Evolutionary conservation across 768 basidiomycete genomes (phyloP).

Genomic region (Naematelia aurantialba): DNA sequence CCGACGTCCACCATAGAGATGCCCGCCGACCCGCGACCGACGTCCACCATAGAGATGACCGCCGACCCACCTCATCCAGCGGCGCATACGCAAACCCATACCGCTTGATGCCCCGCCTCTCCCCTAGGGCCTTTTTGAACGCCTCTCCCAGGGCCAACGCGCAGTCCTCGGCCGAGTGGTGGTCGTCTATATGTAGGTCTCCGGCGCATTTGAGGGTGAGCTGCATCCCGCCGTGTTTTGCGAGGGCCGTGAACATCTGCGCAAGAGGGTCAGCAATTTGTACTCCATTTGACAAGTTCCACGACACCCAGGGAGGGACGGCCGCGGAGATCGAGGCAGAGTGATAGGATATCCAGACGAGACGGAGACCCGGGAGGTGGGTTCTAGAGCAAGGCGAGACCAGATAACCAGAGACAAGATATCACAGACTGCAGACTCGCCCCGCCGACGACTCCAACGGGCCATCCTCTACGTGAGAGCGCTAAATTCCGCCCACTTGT

Average conservation of each 20-base stretch:
- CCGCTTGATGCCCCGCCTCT: slow-evolving; percentile 85
- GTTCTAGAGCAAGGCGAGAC: too few species aligned
- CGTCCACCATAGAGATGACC: slow-evolving; percentile 1
- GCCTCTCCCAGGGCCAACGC: slow-evolving; percentile 57
- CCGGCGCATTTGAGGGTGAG: slow-evolving; percentile 86
- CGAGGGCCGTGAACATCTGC: slow-evolving; percentile 96
- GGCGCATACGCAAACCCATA: slow-evolving; percentile 97
- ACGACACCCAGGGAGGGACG: too few species aligned
- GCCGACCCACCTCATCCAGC: slow-evolving; percentile 74
- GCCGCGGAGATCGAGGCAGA: background rate
- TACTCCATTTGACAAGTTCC: background rate
- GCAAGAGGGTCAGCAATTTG: background rate
- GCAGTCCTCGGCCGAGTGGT: slow-evolving; percentile 94
- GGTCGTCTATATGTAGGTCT: slow-evolving; percentile 96
- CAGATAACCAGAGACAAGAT: too few species aligned
- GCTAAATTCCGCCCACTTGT: too few species aligned
- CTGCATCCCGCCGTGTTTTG: slow-evolving; percentile 94
- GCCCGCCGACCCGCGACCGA: too few species aligned
- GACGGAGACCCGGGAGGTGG: background rate
- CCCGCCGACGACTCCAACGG: too few species aligned
- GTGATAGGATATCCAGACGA: background rate
- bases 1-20: too few species aligned
- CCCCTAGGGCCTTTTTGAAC: slow-evolving; percentile 91
- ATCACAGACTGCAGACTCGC: too few species aligned
- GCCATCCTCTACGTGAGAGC: too few species aligned